Percentiles rank a stretch among this genome's conserved stretches.
Evolutionary conservation across 1,284 basidiomycete genomes (phyloP).

Genomic region (Fomes fomentarius): DNA sequence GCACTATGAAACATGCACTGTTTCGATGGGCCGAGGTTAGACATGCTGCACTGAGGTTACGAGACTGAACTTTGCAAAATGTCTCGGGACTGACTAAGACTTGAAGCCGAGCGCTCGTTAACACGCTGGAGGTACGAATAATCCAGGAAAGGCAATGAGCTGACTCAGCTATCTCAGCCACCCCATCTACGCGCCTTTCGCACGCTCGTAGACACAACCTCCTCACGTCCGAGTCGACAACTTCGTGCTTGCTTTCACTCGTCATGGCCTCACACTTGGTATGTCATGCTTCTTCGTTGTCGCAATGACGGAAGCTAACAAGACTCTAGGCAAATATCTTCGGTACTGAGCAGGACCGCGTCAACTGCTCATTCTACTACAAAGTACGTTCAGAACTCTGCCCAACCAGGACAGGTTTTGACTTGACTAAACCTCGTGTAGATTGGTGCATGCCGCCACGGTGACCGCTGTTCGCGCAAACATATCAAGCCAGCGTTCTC

Average conservation of each 20-base stretch:
- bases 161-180: constrained; percentile 1
- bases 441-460: constrained; percentile 95
- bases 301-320: not conserved
- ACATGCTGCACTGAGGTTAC: too few relatives aligned
- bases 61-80: too few relatives aligned
- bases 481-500: constrained; percentile 98
- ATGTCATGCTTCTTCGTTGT: constrained; percentile 18
- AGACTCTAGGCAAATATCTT: constrained; percentile 76
- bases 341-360: constrained; percentile 90
- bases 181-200: not conserved
- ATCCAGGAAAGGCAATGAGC: constrained; percentile 18
- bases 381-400: constrained; percentile 60
- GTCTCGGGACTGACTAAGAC: too few relatives aligned
- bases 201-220: not conserved
- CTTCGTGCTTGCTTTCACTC: constrained; percentile 4
- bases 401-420: constrained; percentile 5
- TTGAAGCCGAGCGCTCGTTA: too few relatives aligned
- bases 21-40: too few relatives aligned
- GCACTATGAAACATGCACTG: too few relatives aligned
- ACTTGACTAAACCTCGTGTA: constrained; percentile 35
- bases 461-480: constrained; percentile 96
- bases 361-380: constrained; percentile 95
- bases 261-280: constrained; percentile 70
- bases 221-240: not conserved
- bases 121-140: too few relatives aligned